These are phyloP conservation scores for Apiospora hydei DNA, from an alignment of 2,329 filamentous ascomycete species.

Conservation along the genomic window DNA sequence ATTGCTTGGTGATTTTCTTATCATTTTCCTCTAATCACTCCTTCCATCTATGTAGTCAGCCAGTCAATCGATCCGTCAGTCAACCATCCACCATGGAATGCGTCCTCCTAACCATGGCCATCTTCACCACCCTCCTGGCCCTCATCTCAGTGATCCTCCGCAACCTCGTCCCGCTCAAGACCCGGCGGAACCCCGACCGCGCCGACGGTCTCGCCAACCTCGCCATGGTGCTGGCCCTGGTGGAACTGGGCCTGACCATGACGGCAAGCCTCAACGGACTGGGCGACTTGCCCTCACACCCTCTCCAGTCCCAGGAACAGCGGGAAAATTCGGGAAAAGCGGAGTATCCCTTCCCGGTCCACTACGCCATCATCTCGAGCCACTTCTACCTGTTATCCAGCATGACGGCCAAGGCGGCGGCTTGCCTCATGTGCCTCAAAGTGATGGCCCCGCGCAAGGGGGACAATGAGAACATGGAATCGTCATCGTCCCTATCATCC, in stretches of 20 bases:
- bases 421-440: neutral
- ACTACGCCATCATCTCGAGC: constrained; percentile 10
- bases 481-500: neutral
- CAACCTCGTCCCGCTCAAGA: constrained; percentile 16
- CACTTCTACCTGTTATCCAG: neutral
- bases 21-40: neutral
- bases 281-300: neutral
- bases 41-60: neutral
- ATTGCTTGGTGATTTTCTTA: neutral
- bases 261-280: neutral
- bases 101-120: constrained; percentile 1
- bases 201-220: constrained; percentile 2
- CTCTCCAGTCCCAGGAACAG: neutral
- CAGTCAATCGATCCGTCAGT: neutral
- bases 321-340: neutral
- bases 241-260: constrained; percentile 4
- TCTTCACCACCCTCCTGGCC: constrained; percentile 10
- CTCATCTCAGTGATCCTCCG: neutral
- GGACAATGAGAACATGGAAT: neutral
- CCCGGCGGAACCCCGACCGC: neutral
- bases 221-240: constrained; percentile 20
- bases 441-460: neutral
- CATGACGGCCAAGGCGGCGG: constrained; percentile 4
- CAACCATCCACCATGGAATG: neutral
- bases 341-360: neutral